Percentiles rank a stretch among this genome's conserved stretches.
Evolutionary conservation across 805 yeast species (phyloP).

Genomic region (Candida ponderosae): DNA sequence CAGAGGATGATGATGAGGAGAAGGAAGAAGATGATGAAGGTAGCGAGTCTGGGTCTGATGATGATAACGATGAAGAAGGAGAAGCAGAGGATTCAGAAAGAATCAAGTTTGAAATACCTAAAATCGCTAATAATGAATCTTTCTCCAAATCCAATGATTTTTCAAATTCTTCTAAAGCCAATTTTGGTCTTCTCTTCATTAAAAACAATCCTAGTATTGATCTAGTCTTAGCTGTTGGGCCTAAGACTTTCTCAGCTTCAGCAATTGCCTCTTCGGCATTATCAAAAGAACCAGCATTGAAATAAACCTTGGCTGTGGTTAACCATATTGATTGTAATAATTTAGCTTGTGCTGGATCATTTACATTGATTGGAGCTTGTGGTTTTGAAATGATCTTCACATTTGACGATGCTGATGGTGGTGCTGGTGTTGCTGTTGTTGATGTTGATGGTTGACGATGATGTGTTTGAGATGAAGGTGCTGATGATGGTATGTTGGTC

Average conservation of each 20-base stretch:
- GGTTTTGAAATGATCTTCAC: conserved; percentile 5
- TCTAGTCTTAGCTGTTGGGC: conserved; percentile 39
- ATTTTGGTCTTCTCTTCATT: conserved; percentile 21
- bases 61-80: no score
- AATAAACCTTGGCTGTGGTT: conserved; percentile 60
- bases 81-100: conserved; percentile 4
- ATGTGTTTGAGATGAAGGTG: no score
- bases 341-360: conserved; percentile 23
- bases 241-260: conserved; percentile 53
- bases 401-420: background rate
- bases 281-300: conserved; percentile 39
- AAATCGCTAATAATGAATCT: conserved; percentile 5
- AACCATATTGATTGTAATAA: conserved; percentile 65
- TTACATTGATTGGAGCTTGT: conserved; percentile 7
- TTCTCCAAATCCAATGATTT: conserved; percentile 21
- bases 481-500: no score
- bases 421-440: conserved; percentile 3
- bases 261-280: conserved; percentile 68
- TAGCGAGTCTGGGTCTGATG: no score
- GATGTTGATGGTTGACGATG: background rate
- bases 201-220: conserved; percentile 36
- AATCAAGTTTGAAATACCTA: conserved; percentile 15
- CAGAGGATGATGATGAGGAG: background rate
- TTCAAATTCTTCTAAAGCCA: conserved; percentile 59
- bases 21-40: no score